Evolutionary conservation across 192 early-diverging fungal genomes (phyloP).

Genomic region (Dimargaris cristalligena): DNA sequence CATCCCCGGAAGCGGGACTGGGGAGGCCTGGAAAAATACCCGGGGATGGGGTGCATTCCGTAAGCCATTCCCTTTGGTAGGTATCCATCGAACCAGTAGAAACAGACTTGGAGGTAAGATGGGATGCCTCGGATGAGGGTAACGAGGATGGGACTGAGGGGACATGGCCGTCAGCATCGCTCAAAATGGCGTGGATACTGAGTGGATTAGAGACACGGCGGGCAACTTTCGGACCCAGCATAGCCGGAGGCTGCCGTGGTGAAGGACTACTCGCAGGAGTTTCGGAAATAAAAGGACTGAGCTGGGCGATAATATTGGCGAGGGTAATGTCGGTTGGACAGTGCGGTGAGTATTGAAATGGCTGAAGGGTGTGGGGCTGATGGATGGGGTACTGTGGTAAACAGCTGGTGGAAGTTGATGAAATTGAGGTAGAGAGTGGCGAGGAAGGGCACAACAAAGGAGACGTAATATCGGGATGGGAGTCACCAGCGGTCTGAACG

Average conservation of each 20-base stretch:
- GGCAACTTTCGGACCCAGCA: no score
- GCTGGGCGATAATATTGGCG: neutral
- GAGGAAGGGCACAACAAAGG: no score
- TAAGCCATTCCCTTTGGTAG: neutral
- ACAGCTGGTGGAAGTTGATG: no score
- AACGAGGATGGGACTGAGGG: neutral
- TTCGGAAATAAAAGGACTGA: neutral
- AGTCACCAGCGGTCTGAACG: no score
- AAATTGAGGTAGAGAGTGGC: no score
- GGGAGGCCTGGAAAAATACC: neutral
- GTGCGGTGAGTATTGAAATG: neutral
- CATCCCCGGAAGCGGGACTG: no score
- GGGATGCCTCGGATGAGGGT: neutral
- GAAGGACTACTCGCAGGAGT: no score
- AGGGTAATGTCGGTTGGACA: neutral
- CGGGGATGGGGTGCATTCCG: neutral
- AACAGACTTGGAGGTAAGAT: no score
- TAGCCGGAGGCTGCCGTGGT: no score
- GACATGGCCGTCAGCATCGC: neutral
- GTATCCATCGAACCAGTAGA: neutral
- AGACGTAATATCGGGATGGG: no score
- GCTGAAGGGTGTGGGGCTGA: no score
- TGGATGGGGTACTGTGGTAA: no score
- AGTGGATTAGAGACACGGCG: neutral
- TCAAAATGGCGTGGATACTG: neutral